Evolutionary conservation across 2,329 filamentous ascomycete species (phyloP).

Genomic region (Teratosphaeriaceae sp.): DNA sequence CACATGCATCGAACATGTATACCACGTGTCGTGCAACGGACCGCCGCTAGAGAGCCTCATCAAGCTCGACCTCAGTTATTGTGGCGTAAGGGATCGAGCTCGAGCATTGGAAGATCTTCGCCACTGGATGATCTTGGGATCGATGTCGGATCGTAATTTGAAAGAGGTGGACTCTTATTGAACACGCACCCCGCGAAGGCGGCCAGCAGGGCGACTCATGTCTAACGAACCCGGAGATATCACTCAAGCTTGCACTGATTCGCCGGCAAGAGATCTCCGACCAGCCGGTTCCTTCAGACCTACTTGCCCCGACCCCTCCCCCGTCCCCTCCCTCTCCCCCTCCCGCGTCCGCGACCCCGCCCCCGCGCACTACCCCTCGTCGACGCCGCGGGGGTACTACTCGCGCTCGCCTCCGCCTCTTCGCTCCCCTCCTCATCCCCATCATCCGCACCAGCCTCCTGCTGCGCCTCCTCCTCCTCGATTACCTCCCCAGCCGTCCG

Average conservation of each 20-base stretch:
- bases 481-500: constrained; percentile 21
- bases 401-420: constrained; percentile 9
- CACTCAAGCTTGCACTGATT: background rate
- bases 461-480: constrained; percentile 20
- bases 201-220: too few species aligned
- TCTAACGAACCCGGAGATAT: too few species aligned
- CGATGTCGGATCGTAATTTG: too few species aligned
- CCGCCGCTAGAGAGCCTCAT: too few species aligned
- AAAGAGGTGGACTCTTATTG: too few species aligned
- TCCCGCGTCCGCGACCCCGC: background rate
- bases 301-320: background rate
- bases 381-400: constrained; percentile 12
- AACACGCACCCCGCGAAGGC: too few species aligned
- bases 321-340: constrained; percentile 1
- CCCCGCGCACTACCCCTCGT: constrained; percentile 4
- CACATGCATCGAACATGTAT: too few species aligned
- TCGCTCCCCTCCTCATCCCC: constrained; percentile 13
- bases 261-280: background rate
- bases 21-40: too few species aligned
- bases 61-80: too few species aligned
- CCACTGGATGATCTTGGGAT: too few species aligned
- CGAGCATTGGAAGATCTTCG: too few species aligned
- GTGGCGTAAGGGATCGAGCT: too few species aligned
- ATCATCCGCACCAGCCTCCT: constrained; percentile 19
- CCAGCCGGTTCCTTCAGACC: background rate